These are phyloP conservation scores for Amylocarpus encephaloides DNA, from an alignment of 2,329 filamentous ascomycete species.

Conservation along the genomic window DNA sequence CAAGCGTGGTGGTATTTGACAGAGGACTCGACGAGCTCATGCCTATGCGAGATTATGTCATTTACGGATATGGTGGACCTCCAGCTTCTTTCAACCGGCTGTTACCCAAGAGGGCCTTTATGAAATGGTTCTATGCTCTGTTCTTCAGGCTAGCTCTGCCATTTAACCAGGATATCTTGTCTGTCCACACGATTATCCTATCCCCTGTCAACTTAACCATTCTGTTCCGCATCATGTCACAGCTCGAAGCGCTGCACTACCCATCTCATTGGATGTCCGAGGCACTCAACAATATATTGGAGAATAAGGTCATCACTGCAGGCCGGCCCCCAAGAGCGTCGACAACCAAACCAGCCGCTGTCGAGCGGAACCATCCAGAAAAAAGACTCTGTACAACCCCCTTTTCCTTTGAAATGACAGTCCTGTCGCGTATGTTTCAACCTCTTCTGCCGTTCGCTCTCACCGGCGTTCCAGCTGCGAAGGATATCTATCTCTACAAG, in stretches of 20 bases:
- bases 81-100: slow-evolving; percentile 1
- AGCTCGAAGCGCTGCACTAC: slow-evolving; percentile 13
- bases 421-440: slow-evolving; percentile 8
- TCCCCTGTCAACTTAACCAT: slow-evolving; percentile 8
- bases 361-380: background rate
- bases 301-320: slow-evolving; percentile 10
- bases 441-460: slow-evolving; percentile 7
- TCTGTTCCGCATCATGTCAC: slow-evolving; percentile 9
- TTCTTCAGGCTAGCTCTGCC: slow-evolving; percentile 13
- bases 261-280: slow-evolving; percentile 18
- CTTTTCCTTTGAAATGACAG: slow-evolving; percentile 10
- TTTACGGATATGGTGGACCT: background rate
- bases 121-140: slow-evolving; percentile 13
- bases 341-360: slow-evolving; percentile 1
- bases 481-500: background rate
- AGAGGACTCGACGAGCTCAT: background rate
- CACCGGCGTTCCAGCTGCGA: background rate
- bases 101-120: slow-evolving; percentile 5
- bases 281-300: slow-evolving; percentile 10
- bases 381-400: slow-evolving; percentile 9
- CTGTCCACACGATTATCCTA: background rate
- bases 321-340: slow-evolving; percentile 3
- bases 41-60: slow-evolving; percentile 6
- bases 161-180: slow-evolving; percentile 1
- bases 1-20: background rate